Evolutionary conservation across 1,284 basidiomycete genomes (phyloP), one percentile per base, ranked within the genome.

Genomic region (Anthracocystis panici-leucophaei): DNA sequence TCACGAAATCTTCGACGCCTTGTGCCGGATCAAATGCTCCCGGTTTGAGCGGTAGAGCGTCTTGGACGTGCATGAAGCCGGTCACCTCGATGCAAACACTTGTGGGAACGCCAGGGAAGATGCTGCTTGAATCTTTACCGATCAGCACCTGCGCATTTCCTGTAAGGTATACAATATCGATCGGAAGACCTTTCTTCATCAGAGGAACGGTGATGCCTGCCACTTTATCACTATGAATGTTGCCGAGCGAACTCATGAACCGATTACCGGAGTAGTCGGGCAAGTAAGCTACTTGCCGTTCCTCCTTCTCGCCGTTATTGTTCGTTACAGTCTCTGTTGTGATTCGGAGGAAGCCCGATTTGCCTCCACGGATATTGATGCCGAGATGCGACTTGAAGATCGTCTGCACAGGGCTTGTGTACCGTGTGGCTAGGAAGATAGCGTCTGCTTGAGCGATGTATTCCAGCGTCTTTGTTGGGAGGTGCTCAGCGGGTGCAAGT

Each of bases 331-430:
- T 25, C 21, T 68, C 71, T 21, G 48, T 45, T 18, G 54, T 27
- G n/a, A 53, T 20, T 3, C 71, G 65, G 7, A 74, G 49, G 18
- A 74, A 74, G 29, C 71, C 71, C 0, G 71, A 49, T 42, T 68
- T 74, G 44, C 71, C 71, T 14, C 71, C 71, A 3, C 71, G 71
- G 29, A 65, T 63, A 41, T 75, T 75, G 46, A 75, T 58, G 5
- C 72, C 62, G 33, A 75, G 63, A 20, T 66, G 62, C 16, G 72
- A 69, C 45, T 75, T 65, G 66, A 69, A 69, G 48, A 75, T 64
- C n/a, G 59, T 65, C 21, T 60, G 62, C 12, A 35, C 41, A 0
- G 65, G 61, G 14, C 52, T 56, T 1, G 61, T 74, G 49, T 74
- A 74, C 7, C 71, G 23, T 14, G 65, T 74, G 1, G 61, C 54